Evolutionary conservation across 768 basidiomycete species (phyloP), one percentile per base, ranked within the genome.

Genomic region (Mycena chlorophos): DNA sequence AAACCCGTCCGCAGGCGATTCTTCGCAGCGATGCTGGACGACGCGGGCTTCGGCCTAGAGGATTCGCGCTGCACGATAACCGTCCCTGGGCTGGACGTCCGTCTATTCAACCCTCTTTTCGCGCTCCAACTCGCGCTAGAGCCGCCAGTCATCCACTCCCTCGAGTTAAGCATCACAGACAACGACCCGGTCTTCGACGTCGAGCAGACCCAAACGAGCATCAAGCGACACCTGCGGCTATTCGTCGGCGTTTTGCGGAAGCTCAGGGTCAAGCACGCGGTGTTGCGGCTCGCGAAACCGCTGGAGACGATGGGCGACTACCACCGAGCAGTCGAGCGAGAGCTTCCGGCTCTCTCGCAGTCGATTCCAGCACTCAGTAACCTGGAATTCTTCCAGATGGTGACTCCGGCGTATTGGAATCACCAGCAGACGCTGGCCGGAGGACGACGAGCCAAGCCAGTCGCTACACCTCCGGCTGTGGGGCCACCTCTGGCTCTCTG

Each of bases 71-170:
- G 40, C 20, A 34, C 31, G 17, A 34, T 34, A 8, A 34, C 17
- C 31, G 31, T 34, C 31, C 31, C 31, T 34, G 17, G 8, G 17
- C 8, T 8, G 8, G 17, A 17, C 31, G 8, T 17, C 8, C 3
- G 28, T 16, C 10, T 10, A 19, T 23, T 20, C 20, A 17, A n/a
- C 26, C 38, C 42, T 2, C 48, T 55, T 5, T 5, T 26, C 5
- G 49, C 42, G 5, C 49, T 55, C 26, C 54, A 50, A 45, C 34
- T 27, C 14, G 48, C 54, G 0, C 23, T 55, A 8, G 43, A 25
- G 39, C 40, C 43, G 19, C 40, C 54, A 22, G 37, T n/a, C 5
- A 51, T 55, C 19, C 3, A 5, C 5, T 16, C 28, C 5, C 25
- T 55, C 19, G 5, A 20, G 1, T 14, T 50, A 12, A 51, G 14